These are phyloP conservation scores for Alnus glutinosa DNA, from an alignment of 306 rosid genomes.

Conservation along the genomic window DNA sequence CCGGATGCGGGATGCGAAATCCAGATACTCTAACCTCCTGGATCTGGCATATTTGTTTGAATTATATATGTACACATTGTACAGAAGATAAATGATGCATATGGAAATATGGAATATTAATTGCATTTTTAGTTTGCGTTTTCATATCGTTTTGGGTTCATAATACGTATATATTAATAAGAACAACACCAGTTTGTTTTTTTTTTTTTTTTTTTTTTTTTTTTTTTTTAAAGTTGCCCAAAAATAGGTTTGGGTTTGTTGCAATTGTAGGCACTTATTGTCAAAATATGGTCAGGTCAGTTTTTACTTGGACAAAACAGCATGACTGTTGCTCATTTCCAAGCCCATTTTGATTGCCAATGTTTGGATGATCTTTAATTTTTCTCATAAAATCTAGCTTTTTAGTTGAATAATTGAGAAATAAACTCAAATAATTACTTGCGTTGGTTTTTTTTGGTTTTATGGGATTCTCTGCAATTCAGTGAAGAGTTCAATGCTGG, in stretches of 20 bases:
- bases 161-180: not conserved
- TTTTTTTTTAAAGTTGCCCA: not conserved
- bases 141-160: not conserved
- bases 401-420: slow-evolving; percentile 8
- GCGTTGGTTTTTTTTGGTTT: slow-evolving; percentile 23
- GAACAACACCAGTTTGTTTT: not conserved
- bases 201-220: not conserved
- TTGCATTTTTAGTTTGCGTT: not conserved
- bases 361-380: slow-evolving; percentile 12
- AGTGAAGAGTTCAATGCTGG: slow-evolving; percentile 86
- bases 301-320: not conserved
- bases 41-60: not conserved
- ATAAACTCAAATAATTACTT: slow-evolving; percentile 20
- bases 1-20: not conserved
- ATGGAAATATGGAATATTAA: not conserved
- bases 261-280: not conserved
- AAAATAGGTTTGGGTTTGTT: not conserved
- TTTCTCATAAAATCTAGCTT: slow-evolving; percentile 19
- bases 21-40: not conserved
- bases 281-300: not conserved
- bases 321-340: slow-evolving; percentile 5
- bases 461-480: slow-evolving; percentile 32
- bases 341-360: not conserved
- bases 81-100: not conserved
- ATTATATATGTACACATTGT: not conserved